phyloP scores from a whole-genome alignment of 352 stramenopile species.

The Phytophthora crassamura region DNA sequence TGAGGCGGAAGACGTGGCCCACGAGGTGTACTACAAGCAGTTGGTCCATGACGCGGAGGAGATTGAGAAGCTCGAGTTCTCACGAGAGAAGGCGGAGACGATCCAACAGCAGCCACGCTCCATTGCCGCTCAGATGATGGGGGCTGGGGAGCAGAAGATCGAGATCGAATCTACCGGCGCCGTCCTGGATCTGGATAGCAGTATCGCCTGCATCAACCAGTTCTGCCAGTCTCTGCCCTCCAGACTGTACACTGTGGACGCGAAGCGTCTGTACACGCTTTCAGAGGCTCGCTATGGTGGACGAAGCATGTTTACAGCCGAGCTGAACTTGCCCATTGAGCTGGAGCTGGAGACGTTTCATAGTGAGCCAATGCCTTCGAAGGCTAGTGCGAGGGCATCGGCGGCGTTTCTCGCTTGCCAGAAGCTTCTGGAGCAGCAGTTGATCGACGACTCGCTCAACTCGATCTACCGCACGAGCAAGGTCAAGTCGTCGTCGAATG shows the following conservation, averaged over 20 bases:
- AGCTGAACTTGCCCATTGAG: constrained; percentile 58
- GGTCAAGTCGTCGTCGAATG: constrained; percentile 40
- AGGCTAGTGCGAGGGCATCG: constrained; percentile 61
- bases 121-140: constrained; percentile 50
- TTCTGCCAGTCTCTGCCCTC: constrained; percentile 79
- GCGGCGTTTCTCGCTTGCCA: constrained; percentile 70
- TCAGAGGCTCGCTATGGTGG: constrained; percentile 37
- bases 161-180: constrained; percentile 64
- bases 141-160: constrained; percentile 40
- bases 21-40: constrained; percentile 57
- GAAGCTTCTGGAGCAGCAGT: constrained; percentile 50
- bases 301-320: constrained; percentile 55
- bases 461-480: constrained; percentile 80
- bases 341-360: constrained; percentile 56
- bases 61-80: constrained; percentile 75
- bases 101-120: constrained; percentile 66
- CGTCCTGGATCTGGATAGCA: constrained; percentile 77
- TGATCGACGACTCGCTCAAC: constrained; percentile 75
- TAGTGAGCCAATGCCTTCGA: constrained; percentile 58
- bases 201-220: constrained; percentile 74
- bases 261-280: constrained; percentile 66
- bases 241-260: constrained; percentile 58
- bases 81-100: constrained; percentile 66
- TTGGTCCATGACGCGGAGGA: constrained; percentile 50
- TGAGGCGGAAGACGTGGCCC: constrained; percentile 53